Evolutionary conservation across 139 green algal genomes (phyloP).

Genomic region (Eudorina sp.): DNA sequence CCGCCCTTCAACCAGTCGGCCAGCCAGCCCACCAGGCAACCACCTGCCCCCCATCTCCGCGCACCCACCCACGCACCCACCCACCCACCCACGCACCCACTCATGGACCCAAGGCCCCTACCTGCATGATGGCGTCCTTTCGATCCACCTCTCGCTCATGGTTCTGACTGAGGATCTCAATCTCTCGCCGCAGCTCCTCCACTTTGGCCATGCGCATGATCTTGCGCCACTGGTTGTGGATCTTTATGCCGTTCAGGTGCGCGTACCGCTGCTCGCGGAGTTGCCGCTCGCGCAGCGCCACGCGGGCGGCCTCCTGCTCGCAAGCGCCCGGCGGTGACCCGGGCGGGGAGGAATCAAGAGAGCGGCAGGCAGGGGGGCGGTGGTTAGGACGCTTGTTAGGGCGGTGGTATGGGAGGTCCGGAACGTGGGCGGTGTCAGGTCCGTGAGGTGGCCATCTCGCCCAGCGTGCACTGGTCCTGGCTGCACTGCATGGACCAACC

Average conservation of each 20-base stretch:
- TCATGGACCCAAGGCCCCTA: slow-evolving; percentile 4
- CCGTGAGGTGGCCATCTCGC: too few species aligned
- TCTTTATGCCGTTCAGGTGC: slow-evolving; percentile 85
- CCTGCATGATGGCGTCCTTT: slow-evolving; percentile 89
- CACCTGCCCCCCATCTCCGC: neutral
- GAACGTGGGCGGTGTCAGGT: too few species aligned
- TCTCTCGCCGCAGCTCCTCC: slow-evolving; percentile 85
- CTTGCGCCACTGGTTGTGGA: slow-evolving; percentile 91
- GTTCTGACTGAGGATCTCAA: slow-evolving; percentile 86
- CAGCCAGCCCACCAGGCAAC: too few species aligned
- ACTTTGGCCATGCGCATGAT: slow-evolving; percentile 91
- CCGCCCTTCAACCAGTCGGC: too few species aligned
- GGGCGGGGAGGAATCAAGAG: too few species aligned
- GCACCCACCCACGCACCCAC: neutral
- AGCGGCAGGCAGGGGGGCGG: too few species aligned
- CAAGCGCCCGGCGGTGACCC: too few species aligned
- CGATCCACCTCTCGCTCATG: slow-evolving; percentile 88
- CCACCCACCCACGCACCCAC: neutral
- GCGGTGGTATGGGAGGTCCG: too few species aligned
- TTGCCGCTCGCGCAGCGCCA: slow-evolving; percentile 64
- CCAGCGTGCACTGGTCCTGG: too few species aligned
- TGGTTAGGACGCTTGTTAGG: too few species aligned
- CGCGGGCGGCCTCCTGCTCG: slow-evolving; percentile 65
- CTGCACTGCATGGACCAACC: too few species aligned
- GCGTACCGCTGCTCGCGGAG: slow-evolving; percentile 80